A percentile compares a stretch with the other conserved stretches of the same genome.
Conservation (phyloP, 2,329 filamentous ascomycete species). For the Phaeoacremonium minimum region DNA sequence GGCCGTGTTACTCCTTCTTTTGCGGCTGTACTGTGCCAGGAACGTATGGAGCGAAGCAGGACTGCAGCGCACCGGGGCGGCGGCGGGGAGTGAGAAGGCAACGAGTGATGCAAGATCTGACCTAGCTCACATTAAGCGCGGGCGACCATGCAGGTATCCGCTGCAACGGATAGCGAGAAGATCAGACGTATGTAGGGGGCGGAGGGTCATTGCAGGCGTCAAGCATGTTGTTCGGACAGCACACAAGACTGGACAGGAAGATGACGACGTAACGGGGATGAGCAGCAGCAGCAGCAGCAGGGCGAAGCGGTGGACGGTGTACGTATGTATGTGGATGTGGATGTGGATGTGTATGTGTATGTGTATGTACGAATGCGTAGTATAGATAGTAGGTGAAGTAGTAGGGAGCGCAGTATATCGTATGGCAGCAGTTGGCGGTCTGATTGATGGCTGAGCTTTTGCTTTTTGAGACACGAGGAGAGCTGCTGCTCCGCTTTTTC, state of each 20-base stretch:
- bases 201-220: slow-evolving; percentile 2
- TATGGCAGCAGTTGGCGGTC: too few species aligned
- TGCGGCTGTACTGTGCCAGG: too few species aligned
- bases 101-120: background rate
- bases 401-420: too few species aligned
- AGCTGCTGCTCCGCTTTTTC: background rate
- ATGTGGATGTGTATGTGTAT: too few species aligned
- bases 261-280: background rate
- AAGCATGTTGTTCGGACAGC: background rate
- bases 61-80: background rate
- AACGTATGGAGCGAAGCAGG: too few species aligned
- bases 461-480: too few species aligned
- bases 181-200: slow-evolving; percentile 4
- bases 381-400: too few species aligned
- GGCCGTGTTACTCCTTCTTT: background rate
- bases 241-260: background rate
- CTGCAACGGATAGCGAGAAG: slow-evolving; percentile 1
- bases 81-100: background rate
- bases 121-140: slow-evolving; percentile 3
- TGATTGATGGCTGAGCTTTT: too few species aligned
- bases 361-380: too few species aligned
- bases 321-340: too few species aligned
- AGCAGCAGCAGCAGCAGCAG: background rate
- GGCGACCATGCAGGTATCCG: slow-evolving; percentile 8
- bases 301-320: too few species aligned